phyloP scores from a whole-genome alignment of 202 grass and related monocot species.

The Carex arenaria region DNA sequence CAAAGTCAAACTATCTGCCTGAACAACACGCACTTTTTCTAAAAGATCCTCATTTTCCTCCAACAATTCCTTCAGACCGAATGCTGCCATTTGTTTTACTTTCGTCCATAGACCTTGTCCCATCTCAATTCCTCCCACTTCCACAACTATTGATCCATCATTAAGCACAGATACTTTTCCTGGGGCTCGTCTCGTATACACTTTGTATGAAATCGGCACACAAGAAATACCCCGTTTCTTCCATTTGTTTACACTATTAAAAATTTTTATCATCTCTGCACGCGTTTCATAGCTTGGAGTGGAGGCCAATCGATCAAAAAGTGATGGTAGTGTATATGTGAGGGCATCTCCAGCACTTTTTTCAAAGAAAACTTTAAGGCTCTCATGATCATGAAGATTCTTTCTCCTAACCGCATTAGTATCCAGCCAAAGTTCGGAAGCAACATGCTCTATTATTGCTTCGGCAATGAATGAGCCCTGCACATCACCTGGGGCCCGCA shows the following conservation, averaged over 20 bases:
- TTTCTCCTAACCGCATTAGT: slow-evolving; percentile 53
- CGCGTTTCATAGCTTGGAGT: slow-evolving; percentile 45
- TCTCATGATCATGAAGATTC: slow-evolving; percentile 69
- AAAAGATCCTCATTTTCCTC: slow-evolving; percentile 36
- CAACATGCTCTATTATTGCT: slow-evolving; percentile 78
- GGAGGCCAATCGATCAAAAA: slow-evolving; percentile 53
- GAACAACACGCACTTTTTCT: slow-evolving; percentile 68
- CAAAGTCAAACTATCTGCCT: slow-evolving; percentile 65
- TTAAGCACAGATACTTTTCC: slow-evolving; percentile 81
- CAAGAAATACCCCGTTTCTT: slow-evolving; percentile 88
- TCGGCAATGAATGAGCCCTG: slow-evolving; percentile 91
- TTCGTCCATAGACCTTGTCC: slow-evolving; percentile 90
- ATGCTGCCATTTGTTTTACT: slow-evolving; percentile 79
- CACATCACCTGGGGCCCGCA: slow-evolving; percentile 61
- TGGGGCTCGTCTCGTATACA: slow-evolving; percentile 20
- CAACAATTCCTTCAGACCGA: slow-evolving; percentile 44
- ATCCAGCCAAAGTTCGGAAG: slow-evolving; percentile 41
- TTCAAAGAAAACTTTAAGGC: slow-evolving; percentile 44
- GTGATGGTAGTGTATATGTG: slow-evolving; percentile 58
- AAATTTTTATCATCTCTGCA: slow-evolving; percentile 25
- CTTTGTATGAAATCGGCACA: slow-evolving; percentile 53
- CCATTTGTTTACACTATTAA: slow-evolving; percentile 58
- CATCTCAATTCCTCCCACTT: slow-evolving; percentile 76
- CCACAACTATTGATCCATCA: slow-evolving; percentile 74
- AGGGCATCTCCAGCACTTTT: slow-evolving; percentile 27